Percentiles rank a stretch among this genome's conserved stretches.
Conservation (phyloP, 345 rosid species). For the Syzygium aqueum region DNA sequence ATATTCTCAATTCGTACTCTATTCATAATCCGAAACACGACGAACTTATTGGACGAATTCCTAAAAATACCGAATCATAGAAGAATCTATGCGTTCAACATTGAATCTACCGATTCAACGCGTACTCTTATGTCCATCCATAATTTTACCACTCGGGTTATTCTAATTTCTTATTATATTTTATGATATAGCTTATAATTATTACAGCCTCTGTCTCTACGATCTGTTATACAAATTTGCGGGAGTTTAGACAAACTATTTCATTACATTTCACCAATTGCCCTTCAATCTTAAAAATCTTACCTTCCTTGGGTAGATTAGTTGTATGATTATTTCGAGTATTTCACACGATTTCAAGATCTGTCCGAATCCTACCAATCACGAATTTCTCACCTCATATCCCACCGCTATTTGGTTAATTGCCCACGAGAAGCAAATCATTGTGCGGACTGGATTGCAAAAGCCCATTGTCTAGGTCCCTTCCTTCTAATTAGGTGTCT, state of each 20-base stretch:
- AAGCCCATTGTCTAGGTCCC: too few species aligned
- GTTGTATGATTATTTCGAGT: background rate
- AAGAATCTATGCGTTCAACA: background rate
- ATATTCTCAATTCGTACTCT: background rate
- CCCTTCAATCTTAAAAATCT: background rate
- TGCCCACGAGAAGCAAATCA: too few species aligned
- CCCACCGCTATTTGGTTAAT: too few species aligned
- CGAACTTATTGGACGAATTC: background rate
- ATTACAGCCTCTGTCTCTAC: background rate
- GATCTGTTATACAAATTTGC: background rate
- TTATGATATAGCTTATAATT: background rate
- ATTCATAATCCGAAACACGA: background rate
- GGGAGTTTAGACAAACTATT: background rate
- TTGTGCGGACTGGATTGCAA: too few species aligned
- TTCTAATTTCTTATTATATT: background rate
- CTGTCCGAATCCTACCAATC: background rate
- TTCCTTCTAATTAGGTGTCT: too few species aligned
- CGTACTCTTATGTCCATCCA: background rate
- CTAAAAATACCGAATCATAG: background rate
- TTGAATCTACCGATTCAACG: fast-evolving
- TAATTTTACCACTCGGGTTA: background rate
- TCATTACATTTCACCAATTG: background rate
- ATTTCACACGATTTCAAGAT: background rate
- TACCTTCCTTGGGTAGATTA: fast-evolving
- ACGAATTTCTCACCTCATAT: too few species aligned